Evolutionary conservation across 2,329 filamentous ascomycete genomes (phyloP).

Genomic region (Erysiphe neolycopersici): DNA sequence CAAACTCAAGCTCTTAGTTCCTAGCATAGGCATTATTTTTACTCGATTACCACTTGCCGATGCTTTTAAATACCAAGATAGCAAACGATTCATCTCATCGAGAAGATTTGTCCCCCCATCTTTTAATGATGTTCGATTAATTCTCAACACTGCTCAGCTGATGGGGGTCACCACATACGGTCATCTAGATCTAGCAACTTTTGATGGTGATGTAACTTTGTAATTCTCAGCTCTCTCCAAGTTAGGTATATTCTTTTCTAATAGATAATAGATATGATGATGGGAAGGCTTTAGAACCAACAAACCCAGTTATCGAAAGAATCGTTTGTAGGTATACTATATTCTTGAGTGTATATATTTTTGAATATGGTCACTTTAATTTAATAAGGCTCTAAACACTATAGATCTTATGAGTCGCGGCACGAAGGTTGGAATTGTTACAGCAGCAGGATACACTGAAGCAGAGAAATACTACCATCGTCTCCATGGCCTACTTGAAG

Average conservation of each 20-base stretch:
- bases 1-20: constrained; percentile 78
- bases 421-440: constrained; percentile 82
- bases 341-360: not conserved
- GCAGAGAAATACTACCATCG: constrained; percentile 66
- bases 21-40: constrained; percentile 80
- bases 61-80: constrained; percentile 77
- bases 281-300: constrained; percentile 47
- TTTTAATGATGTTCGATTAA: constrained; percentile 85
- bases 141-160: constrained; percentile 82
- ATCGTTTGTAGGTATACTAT: constrained; percentile 16
- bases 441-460: constrained; percentile 81
- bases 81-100: constrained; percentile 62
- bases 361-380: not conserved
- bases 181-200: constrained; percentile 63
- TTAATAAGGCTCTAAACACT: not conserved
- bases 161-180: constrained; percentile 62
- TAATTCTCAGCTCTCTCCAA: constrained; percentile 15
- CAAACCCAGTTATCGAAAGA: constrained; percentile 49
- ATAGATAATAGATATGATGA: constrained; percentile 32
- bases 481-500: constrained; percentile 64
- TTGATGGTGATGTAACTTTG: constrained; percentile 91
- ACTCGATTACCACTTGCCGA: constrained; percentile 65
- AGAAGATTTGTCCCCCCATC: constrained; percentile 83
- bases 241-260: constrained; percentile 17
- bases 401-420: constrained; percentile 50